phyloP scores from a whole-genome alignment of 352 stramenopile species.

The Globisporangium megalacanthum region DNA sequence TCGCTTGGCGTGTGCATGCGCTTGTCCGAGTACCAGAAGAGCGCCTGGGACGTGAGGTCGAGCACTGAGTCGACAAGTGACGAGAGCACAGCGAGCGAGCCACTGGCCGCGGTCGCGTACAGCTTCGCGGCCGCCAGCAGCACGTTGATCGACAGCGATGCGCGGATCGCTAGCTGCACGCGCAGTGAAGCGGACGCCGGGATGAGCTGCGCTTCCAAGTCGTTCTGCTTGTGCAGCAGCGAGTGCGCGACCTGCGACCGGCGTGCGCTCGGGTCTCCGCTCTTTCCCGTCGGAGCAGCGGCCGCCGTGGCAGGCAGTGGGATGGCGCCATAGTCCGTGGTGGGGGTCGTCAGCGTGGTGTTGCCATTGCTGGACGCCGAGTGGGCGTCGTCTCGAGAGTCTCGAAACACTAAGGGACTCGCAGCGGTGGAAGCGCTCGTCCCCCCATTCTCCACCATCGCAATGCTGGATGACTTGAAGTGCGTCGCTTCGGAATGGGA shows the following conservation, averaged over 20 bases:
- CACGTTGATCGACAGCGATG: slow-evolving; percentile 67
- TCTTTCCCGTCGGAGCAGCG: too few species aligned
- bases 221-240: slow-evolving; percentile 56
- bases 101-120: slow-evolving; percentile 76
- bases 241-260: slow-evolving; percentile 74
- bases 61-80: slow-evolving; percentile 93
- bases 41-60: slow-evolving; percentile 90
- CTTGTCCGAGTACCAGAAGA: slow-evolving; percentile 94
- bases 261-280: slow-evolving; percentile 2
- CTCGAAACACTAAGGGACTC: too few species aligned
- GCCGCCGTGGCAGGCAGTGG: not conserved
- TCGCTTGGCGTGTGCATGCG: slow-evolving; percentile 83
- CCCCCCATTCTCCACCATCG: too few species aligned
- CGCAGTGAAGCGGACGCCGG: slow-evolving; percentile 31
- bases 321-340: slow-evolving; percentile 5
- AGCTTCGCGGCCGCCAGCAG: slow-evolving; percentile 65
- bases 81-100: slow-evolving; percentile 91
- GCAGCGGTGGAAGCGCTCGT: too few species aligned
- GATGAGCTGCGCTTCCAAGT: slow-evolving; percentile 40
- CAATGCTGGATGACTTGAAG: too few species aligned
- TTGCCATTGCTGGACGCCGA: not conserved
- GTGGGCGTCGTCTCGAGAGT: too few species aligned
- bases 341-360: not conserved
- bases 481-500: too few species aligned
- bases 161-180: slow-evolving; percentile 67